These are phyloP conservation scores for Trichoderma aggressivum DNA, from an alignment of 2,329 filamentous ascomycete genomes.

Conservation along the genomic window DNA sequence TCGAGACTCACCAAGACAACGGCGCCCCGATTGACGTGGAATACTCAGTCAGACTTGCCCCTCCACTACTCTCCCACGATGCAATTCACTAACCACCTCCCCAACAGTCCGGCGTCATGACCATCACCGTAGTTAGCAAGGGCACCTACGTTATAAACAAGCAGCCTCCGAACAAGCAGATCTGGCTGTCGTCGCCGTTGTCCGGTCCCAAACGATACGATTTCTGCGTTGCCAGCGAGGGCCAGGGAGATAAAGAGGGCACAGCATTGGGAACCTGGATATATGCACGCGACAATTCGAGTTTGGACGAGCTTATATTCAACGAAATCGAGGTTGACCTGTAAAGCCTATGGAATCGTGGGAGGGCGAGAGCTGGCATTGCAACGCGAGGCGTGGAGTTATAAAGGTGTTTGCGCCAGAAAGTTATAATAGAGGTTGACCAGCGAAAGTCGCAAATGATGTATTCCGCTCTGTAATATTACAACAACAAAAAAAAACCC, in stretches of 20 bases:
- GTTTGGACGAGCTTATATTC: slow-evolving; percentile 67
- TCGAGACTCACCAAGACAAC: slow-evolving; percentile 74
- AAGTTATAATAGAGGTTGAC: slow-evolving; percentile 3
- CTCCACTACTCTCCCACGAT: not conserved
- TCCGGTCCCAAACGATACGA: slow-evolving; percentile 94
- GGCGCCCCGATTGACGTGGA: slow-evolving; percentile 80
- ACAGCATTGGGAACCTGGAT: slow-evolving; percentile 76
- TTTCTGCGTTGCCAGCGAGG: slow-evolving; percentile 72
- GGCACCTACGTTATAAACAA: slow-evolving; percentile 97
- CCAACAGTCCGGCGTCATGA: slow-evolving; percentile 77
- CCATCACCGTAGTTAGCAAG: slow-evolving; percentile 62
- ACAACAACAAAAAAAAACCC: not conserved
- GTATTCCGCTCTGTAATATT: slow-evolving; percentile 5
- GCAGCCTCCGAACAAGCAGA: slow-evolving; percentile 94
- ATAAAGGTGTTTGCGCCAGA: not conserved
- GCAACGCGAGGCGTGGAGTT: not conserved
- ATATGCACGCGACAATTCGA: slow-evolving; percentile 79
- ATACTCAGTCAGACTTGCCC: slow-evolving; percentile 63
- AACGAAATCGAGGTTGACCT: slow-evolving; percentile 72
- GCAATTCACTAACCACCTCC: slow-evolving; percentile 7
- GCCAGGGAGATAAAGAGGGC: slow-evolving; percentile 72
- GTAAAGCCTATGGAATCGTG: not conserved
- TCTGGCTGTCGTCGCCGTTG: slow-evolving; percentile 90
- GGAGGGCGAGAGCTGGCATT: not conserved
- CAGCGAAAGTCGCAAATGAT: not conserved